Evolutionary conservation across 2,329 filamentous ascomycete species (phyloP), one percentile per base, ranked within the genome.

Genomic region (Diaporthe amygdali): DNA sequence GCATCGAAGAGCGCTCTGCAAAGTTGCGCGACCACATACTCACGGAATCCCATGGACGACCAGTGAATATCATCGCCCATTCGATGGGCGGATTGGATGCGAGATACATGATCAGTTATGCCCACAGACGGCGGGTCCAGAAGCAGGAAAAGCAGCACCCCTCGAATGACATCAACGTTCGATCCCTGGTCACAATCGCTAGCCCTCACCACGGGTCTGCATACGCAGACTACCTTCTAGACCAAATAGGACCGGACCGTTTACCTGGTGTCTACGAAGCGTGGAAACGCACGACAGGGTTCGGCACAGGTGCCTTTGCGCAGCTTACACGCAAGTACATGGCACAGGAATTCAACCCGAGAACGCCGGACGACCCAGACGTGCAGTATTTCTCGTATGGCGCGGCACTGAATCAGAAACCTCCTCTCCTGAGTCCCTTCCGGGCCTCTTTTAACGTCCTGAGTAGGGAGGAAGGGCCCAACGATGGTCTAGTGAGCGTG

Each of bases 1-100:
- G 85, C 70, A 91, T 92, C 76, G 86, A 89, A 78, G 84, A 87
- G 72, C 87, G 90, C 69, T 90, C 90, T 32, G 84, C 85, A 71
- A 85, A 85, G 75, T 84, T 92, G n/a, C 85, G 85, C 39, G 76
- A 82, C 73, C 84, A 88, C 73, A 91, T 92, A 71, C 84, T 84
- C 59, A 76, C 80, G 27, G 81, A 79, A 12, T 84, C 86, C 1
- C 75, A 79, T 27, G 84, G 84, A 22, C 83, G 81, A 72, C 89
- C 91, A 64, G 94, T 97, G 74, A 94, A 94, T 78, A 93, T 97
- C 71, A 86, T 95, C 25, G 89, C 89, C 49, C 93, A 95, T 81
- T 89, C 86, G 75, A 91, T 91, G 89, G 89, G 90, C 59, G 90
- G 90, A 2, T 83, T 92, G 4, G 90, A 92, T 77, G 87, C 89